Evolutionary conservation across 208 protist genomes (phyloP).

Genomic region (Trypanosoma vivax): DNA sequence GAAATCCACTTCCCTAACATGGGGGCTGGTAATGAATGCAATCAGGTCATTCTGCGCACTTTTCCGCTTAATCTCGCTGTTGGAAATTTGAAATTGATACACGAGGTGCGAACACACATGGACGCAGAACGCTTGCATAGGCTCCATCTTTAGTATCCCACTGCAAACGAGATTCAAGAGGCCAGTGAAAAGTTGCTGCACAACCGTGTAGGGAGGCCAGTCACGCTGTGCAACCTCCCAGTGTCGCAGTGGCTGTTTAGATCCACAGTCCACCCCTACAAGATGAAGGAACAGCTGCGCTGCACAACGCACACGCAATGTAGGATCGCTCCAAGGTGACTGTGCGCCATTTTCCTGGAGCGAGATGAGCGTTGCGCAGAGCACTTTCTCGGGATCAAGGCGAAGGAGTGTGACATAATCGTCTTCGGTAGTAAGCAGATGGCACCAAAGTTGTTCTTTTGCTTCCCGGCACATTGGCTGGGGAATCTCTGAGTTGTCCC

Average conservation of each 20-base stretch:
- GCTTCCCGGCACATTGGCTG: slow-evolving; percentile 4
- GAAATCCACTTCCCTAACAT: slow-evolving; percentile 20
- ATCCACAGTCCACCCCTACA: slow-evolving; percentile 7
- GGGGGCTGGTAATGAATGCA: slow-evolving; percentile 21
- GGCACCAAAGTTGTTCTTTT: slow-evolving; percentile 27
- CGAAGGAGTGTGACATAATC: slow-evolving; percentile 26
- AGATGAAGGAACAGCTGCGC: slow-evolving; percentile 7
- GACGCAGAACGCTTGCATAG: slow-evolving; percentile 24
- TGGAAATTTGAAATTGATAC: slow-evolving; percentile 43
- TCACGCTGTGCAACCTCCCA: slow-evolving; percentile 32
- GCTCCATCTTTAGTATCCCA: slow-evolving; percentile 4
- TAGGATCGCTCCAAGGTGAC: slow-evolving; percentile 26
- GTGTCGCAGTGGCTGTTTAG: slow-evolving; percentile 4
- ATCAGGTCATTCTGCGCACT: slow-evolving; percentile 34
- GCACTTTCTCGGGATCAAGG: slow-evolving; percentile 22
- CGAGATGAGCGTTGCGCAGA: slow-evolving; percentile 25
- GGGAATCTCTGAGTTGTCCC: slow-evolving; percentile 4
- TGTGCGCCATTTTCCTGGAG: slow-evolving; percentile 35
- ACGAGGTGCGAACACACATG: slow-evolving; percentile 35
- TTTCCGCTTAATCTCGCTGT: slow-evolving; percentile 25
- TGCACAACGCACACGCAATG: slow-evolving; percentile 2
- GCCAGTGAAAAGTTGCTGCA: slow-evolving; percentile 31
- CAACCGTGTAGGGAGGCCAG: slow-evolving; percentile 37
- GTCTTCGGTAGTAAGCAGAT: slow-evolving; percentile 15
- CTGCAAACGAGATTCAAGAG: slow-evolving; percentile 13